These are phyloP conservation scores for Geotrichum phurueaensis DNA, from an alignment of 1,139 yeast species.

Conservation along the genomic window DNA sequence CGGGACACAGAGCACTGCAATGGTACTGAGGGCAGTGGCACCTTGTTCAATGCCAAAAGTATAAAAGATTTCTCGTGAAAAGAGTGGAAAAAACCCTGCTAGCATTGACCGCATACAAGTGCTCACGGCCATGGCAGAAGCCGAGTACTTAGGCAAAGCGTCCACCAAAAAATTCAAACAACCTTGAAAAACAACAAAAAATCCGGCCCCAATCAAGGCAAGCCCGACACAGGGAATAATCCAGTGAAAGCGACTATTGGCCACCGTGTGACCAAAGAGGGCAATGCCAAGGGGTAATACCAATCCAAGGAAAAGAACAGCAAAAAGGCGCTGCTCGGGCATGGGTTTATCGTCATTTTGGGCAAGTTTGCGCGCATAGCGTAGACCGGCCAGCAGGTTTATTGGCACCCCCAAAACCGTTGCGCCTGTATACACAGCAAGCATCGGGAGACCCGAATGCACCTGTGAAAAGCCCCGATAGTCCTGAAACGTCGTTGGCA, in stretches of 20 bases:
- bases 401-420: constrained; percentile 43
- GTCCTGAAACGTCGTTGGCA: constrained; percentile 35
- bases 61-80: constrained; percentile 53
- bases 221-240: constrained; percentile 66
- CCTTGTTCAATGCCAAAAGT: constrained; percentile 62
- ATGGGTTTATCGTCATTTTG: constrained; percentile 39
- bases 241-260: constrained; percentile 58
- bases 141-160: constrained; percentile 58
- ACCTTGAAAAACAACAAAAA: constrained; percentile 54
- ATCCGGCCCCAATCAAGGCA: constrained; percentile 55
- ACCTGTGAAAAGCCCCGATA: constrained; percentile 39
- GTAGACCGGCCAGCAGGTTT: constrained; percentile 35
- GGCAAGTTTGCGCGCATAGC: constrained; percentile 32
- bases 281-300: constrained; percentile 63
- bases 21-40: constrained; percentile 49
- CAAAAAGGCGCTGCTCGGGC: constrained; percentile 59
- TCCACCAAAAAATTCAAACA: constrained; percentile 57
- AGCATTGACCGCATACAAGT: constrained; percentile 60
- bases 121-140: constrained; percentile 78
- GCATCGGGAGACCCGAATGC: constrained; percentile 49
- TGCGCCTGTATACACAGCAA: constrained; percentile 53
- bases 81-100: constrained; percentile 75
- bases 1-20: constrained; percentile 53
- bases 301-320: constrained; percentile 44
- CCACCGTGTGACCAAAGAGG: constrained; percentile 69